These are phyloP conservation scores for Arthonia radiata DNA, from an alignment of 495 filamentous ascomycete species.

Conservation along the genomic window DNA sequence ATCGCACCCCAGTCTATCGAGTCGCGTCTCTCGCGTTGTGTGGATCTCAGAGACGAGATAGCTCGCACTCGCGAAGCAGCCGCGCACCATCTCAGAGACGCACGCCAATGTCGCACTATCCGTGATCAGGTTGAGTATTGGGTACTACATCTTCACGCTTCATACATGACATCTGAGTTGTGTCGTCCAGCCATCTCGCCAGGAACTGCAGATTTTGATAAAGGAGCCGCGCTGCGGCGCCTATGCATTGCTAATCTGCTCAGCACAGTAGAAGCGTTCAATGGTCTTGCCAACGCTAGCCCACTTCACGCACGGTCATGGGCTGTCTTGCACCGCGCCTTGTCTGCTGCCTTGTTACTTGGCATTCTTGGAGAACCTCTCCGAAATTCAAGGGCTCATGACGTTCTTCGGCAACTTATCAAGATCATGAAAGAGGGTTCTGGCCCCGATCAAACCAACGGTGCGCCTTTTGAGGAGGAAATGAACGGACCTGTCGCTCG, in stretches of 20 bases:
- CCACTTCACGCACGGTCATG: conserved; percentile 38
- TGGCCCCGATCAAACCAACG: neutral
- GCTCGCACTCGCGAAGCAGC: conserved; percentile 25
- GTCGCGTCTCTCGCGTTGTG: conserved; percentile 20
- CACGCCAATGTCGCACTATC: conserved; percentile 19
- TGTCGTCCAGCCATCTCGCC: conserved; percentile 32
- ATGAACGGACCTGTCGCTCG: no score
- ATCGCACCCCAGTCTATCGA: conserved; percentile 18
- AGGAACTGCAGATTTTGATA: conserved; percentile 15
- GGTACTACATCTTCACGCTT: conserved; percentile 29
- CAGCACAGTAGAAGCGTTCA: conserved; percentile 42
- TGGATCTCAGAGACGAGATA: conserved; percentile 24
- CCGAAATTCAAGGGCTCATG: neutral
- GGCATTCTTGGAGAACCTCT: conserved; percentile 30
- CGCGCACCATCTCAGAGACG: conserved; percentile 25
- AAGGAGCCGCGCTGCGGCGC: conserved; percentile 18
- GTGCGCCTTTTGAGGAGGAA: neutral
- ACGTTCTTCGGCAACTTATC: neutral
- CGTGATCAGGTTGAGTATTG: conserved; percentile 29
- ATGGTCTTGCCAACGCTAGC: conserved; percentile 40
- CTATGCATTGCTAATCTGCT: conserved; percentile 36
- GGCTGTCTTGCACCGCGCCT: conserved; percentile 39
- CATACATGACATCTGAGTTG: conserved; percentile 33
- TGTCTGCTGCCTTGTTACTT: conserved; percentile 38
- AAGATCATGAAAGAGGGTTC: neutral